Conservation (phyloP, 2,329 filamentous ascomycete species). For the Colletotrichum sp. region DNA sequence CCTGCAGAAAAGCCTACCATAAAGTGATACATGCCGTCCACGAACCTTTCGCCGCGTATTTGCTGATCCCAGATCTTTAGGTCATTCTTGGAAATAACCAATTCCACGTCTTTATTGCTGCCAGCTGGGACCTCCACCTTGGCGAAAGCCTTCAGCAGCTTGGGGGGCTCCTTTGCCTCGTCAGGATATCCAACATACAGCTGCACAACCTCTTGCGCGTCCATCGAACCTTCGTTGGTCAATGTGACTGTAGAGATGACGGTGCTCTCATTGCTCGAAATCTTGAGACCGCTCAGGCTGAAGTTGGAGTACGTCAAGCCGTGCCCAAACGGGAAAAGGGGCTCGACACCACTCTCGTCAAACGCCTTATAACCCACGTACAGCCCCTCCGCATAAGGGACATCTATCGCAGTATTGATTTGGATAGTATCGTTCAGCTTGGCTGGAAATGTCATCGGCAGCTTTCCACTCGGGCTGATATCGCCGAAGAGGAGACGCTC, state of each 20-base stretch:
- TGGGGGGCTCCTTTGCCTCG: neutral
- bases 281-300: neutral
- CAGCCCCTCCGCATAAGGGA: neutral
- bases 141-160: neutral
- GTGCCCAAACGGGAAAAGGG: neutral
- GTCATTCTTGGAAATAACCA: neutral
- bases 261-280: neutral
- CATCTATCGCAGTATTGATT: neutral
- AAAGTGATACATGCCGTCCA: neutral
- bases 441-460: constrained; percentile 7
- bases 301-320: neutral
- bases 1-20: neutral
- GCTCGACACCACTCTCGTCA: neutral
- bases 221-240: neutral
- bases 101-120: neutral
- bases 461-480: constrained; percentile 14
- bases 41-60: neutral
- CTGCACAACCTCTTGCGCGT: neutral
- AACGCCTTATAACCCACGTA: constrained; percentile 4
- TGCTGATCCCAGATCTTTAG: neutral
- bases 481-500: constrained; percentile 8
- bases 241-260: neutral
- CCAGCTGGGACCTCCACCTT: neutral
- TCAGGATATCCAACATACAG: neutral
- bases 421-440: constrained; percentile 1